These are phyloP conservation scores for Arachis monticola DNA, from an alignment of 331 rosid species.

Conservation along the genomic window DNA sequence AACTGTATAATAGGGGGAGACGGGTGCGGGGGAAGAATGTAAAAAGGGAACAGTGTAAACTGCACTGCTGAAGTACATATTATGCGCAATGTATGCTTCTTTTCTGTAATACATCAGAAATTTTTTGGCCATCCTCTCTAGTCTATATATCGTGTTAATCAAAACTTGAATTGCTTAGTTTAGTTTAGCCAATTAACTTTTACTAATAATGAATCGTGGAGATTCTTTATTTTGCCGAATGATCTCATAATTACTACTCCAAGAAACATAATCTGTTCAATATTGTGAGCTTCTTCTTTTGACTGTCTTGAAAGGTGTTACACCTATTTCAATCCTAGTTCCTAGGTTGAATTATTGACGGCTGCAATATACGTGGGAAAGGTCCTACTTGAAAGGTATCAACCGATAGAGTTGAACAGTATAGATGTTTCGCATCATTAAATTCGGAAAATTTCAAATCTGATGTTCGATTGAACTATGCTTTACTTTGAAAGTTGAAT, in stretches of 20 bases:
- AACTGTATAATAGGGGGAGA: constrained; percentile 65
- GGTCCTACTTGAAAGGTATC: background rate
- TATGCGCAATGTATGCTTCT: constrained; percentile 44
- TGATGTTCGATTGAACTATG: background rate
- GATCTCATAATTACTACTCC: background rate
- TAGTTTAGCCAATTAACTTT: too few species aligned
- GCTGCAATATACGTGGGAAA: background rate
- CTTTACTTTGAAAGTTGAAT: background rate
- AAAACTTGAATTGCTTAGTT: too few species aligned
- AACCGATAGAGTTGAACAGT: background rate
- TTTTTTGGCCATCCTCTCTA: constrained; percentile 35
- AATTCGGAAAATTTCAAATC: background rate
- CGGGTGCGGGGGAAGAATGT: constrained; percentile 48
- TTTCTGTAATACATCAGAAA: constrained; percentile 50
- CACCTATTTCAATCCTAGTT: background rate
- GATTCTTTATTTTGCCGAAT: background rate
- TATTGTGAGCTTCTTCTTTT: too few species aligned
- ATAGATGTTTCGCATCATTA: background rate
- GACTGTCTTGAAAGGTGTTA: too few species aligned
- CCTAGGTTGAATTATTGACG: background rate
- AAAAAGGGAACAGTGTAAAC: constrained; percentile 37
- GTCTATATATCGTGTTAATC: too few species aligned
- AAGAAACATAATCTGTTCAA: too few species aligned
- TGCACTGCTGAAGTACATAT: constrained; percentile 46
- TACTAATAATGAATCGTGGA: background rate